A percentile compares a stretch with the other conserved stretches of the same genome.
phyloP scores from a whole-genome alignment of 179 eudicot species.

The Amaranthus tricolor region DNA sequence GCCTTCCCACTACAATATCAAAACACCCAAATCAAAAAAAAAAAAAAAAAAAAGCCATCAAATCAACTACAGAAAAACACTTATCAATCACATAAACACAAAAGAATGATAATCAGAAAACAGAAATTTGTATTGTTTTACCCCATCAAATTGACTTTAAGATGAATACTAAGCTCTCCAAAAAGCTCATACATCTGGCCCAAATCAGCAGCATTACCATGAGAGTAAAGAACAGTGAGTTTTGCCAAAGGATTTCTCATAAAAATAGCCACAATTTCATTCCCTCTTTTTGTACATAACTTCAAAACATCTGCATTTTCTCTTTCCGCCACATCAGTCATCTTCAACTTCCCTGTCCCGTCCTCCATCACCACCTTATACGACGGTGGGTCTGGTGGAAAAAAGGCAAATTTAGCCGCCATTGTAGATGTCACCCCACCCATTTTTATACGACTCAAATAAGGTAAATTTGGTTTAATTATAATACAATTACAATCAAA shows the following conservation, averaged over 20 bases:
- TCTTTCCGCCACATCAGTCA: constrained; percentile 57
- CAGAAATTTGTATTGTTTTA: constrained; percentile 26
- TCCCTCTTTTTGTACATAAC: constrained; percentile 67
- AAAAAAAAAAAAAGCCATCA: constrained; percentile 3
- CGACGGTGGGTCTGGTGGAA: constrained; percentile 84
- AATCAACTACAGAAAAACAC: constrained; percentile 2
- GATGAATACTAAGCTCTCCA: constrained; percentile 74
- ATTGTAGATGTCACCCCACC: constrained; percentile 80
- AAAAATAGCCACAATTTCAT: constrained; percentile 69
- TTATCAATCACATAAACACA: not conserved
- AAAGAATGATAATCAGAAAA: not conserved
- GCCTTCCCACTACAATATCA: not conserved
- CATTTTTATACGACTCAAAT: constrained; percentile 30
- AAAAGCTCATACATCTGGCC: constrained; percentile 93
- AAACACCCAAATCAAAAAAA: not conserved
- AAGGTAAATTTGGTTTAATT: no score
- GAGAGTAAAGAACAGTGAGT: constrained; percentile 78
- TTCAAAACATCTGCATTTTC: constrained; percentile 73
- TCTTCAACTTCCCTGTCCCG: constrained; percentile 54
- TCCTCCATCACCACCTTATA: constrained; percentile 52
- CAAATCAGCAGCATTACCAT: constrained; percentile 94
- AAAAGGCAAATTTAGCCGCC: constrained; percentile 93
- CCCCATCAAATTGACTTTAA: constrained; percentile 90
- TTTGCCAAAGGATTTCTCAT: constrained; percentile 68
- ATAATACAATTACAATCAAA: not conserved